Evolutionary conservation across 768 basidiomycete species (phyloP).

Genomic region (Macrolepiota fuliginosa): DNA sequence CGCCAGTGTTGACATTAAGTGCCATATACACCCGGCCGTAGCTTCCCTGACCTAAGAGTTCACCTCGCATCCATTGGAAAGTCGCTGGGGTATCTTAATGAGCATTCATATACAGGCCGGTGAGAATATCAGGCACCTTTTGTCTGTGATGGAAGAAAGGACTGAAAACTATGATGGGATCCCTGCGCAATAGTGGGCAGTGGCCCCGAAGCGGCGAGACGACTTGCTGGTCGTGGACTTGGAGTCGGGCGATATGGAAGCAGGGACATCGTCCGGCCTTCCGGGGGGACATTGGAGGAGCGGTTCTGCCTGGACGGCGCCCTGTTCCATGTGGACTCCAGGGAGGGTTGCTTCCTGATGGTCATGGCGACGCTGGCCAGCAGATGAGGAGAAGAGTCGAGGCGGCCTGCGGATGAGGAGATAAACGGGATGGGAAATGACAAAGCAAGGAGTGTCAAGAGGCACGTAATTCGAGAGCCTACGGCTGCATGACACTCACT

Average conservation of each 20-base stretch:
- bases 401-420: constrained; percentile 3
- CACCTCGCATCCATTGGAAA: constrained; percentile 92
- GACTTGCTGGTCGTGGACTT: background rate
- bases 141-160: constrained; percentile 1
- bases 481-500: constrained; percentile 1
- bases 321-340: constrained; percentile 2
- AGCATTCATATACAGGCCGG: background rate
- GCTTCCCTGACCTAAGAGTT: constrained; percentile 90
- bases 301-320: background rate
- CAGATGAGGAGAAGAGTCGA: background rate
- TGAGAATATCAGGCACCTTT: constrained; percentile 1
- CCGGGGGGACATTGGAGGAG: background rate
- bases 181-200: background rate
- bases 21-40: constrained; percentile 92
- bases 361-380: constrained; percentile 11
- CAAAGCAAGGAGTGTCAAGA: constrained; percentile 2
- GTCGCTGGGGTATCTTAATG: constrained; percentile 38
- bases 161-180: background rate
- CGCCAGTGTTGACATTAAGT: constrained; percentile 84
- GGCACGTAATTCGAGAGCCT: constrained; percentile 1
- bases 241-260: constrained; percentile 6
- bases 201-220: background rate
- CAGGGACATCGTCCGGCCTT: background rate
- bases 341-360: constrained; percentile 6
- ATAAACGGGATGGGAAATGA: constrained; percentile 12